Base-by-base conservation (phyloP, 495 filamentous ascomycete species). In the Cladorrhinum samala region DNA sequence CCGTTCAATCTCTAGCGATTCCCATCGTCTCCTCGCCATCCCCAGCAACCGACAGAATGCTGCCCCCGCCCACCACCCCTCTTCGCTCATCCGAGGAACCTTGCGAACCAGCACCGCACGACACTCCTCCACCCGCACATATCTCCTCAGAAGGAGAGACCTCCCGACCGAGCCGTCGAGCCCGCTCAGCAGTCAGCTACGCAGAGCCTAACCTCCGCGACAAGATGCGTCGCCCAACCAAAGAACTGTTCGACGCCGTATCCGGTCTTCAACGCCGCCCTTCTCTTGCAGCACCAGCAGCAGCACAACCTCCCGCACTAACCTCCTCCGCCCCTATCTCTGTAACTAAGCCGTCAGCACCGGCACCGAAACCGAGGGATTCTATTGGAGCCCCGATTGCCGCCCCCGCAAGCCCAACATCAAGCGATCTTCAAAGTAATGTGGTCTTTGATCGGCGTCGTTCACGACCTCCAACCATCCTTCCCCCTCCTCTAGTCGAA, bases 211-310 rank as follows among this genome's bases (percentile, higher is more conserved):
- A 87, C 61, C 72, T 95, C 27, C 77, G 87, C 47, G 86, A 83
- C 59, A 95, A 95, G 71, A 94, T 95, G 89, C 79, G 89, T 46
- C 82, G 89, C 46, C 85, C 88, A 18, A 86, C 84, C 14, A 88
- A 86, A 55, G 78, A 86, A 49, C 67, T 92, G 5, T 75, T 83
- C 33, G 86, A 88, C 64, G 88, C 88, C 7, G 88, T 91, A 39
- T 61, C 70, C 2, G 75, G 72, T 5, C 69, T 71, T 20, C 56
- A 63, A 23, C 67, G 68, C 18, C 65, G 72, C 41, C 52, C 56
- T 5, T 46, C 36, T 4, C 52, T 52, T 30, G 48, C 48, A 14
- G 23, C 45, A 16, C 14, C 21, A n/a, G n/a, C n/a, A n/a, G n/a
- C n/a, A n/a, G n/a, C n/a, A n/a, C n/a, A n/a, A n/a, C 16, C 45